Evolutionary conservation across 345 rosid genomes (phyloP), one percentile per base, ranked within the genome.

Genomic region (Aquilaria yunnanensis): DNA sequence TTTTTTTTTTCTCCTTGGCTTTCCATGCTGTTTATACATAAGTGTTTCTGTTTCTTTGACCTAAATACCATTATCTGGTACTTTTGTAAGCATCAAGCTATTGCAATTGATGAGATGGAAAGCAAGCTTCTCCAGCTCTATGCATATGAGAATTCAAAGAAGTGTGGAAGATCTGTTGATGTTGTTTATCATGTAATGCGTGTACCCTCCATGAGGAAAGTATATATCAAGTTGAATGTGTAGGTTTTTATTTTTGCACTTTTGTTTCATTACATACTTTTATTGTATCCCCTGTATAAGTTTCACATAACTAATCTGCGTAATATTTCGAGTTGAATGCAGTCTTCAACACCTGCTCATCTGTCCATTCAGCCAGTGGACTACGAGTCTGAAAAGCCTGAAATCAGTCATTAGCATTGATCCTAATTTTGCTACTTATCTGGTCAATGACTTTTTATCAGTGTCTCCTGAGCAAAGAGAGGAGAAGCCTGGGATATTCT

Each of bases 361-460:
- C 75, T 94, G 68, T 86, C 91, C 31, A 72, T 94, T 67, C 99
- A 94, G 84, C 88, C 88, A 60, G 85, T 94, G 90, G 96, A 88
- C 77, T 75, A 78, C 32, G 89, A 89, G 64, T 95, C 78, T 54
- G 95, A 86, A 70, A 94, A 94, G 80, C 96, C 96, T 51, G 99
- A 90, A 78, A 90, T 88, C 50, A 56, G 85, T 92, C 57, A 84
- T 86, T 69, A 83, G 89, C 71, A 83, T 86, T 84, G 96, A 90
- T 63, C 96, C 92, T 6, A 76, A 72, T 72, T 90, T 94, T 75
- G 84, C 89, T 31, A 83, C 88, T 31, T 90, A 94, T 78, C 81
- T 90, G 59, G 83, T 81, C 53, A 82, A 62, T 71, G 83, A 85
- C 57, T 94, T 86, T 64, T 92, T 94, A 53, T 74, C 91, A 6